phyloP scores from a whole-genome alignment of 2,329 filamentous ascomycete genomes.

The Moelleriella libera region DNA sequence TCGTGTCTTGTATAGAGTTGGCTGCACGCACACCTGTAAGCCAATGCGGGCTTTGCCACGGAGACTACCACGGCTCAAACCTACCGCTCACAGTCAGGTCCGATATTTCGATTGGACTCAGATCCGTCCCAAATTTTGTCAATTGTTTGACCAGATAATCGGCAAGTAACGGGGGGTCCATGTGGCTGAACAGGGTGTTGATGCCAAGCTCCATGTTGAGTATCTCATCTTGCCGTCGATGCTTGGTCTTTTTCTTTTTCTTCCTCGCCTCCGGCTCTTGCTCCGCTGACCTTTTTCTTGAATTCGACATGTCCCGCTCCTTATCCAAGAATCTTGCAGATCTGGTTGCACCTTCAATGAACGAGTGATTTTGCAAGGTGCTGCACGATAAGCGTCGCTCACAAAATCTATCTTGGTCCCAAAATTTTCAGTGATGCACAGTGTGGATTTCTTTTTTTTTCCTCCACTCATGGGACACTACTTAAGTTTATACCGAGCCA shows the following conservation, averaged over 20 bases:
- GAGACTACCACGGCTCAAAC: neutral
- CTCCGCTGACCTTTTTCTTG: constrained; percentile 43
- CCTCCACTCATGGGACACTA: too few relatives aligned
- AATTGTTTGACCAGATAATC: constrained; percentile 76
- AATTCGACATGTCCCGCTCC: constrained; percentile 18
- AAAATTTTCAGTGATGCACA: too few relatives aligned
- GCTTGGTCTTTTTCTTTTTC: constrained; percentile 40
- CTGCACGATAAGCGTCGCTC: too few relatives aligned
- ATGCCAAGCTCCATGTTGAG: constrained; percentile 58
- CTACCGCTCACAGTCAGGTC: constrained; percentile 69
- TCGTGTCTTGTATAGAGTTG: constrained; percentile 65
- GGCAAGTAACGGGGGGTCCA: constrained; percentile 72
- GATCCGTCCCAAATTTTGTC: constrained; percentile 60
- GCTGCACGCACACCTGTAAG: constrained; percentile 29
- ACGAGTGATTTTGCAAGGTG: too few relatives aligned
- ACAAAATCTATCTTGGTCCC: too few relatives aligned
- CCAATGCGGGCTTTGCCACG: constrained; percentile 3
- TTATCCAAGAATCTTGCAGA: neutral
- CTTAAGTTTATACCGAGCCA: too few relatives aligned
- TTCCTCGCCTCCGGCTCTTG: constrained; percentile 24
- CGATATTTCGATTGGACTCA: constrained; percentile 73
- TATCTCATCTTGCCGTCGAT: constrained; percentile 37
- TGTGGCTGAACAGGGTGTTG: constrained; percentile 66
- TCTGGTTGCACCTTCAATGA: too few relatives aligned
- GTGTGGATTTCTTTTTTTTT: too few relatives aligned